Conservation (phyloP, 352 stramenopile species). For the Phytopythium montanum region DNA sequence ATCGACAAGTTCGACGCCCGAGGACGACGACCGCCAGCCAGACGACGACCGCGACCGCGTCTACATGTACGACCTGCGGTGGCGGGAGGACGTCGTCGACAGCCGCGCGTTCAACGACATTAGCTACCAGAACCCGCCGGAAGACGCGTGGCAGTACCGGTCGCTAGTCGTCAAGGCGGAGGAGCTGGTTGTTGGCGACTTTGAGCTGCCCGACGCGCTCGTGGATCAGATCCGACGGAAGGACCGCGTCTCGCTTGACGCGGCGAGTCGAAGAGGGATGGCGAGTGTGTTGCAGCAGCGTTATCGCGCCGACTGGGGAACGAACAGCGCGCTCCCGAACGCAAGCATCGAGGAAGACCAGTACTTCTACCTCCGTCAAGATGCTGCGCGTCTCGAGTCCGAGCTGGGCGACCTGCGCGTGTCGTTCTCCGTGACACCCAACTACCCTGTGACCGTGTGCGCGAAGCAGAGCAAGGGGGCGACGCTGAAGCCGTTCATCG, state of each 20-base stretch:
- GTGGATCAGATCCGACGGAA: conserved; percentile 67
- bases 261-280: conserved; percentile 46
- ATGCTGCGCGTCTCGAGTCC: conserved; percentile 11
- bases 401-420: conserved; percentile 59
- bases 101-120: conserved; percentile 56
- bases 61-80: conserved; percentile 70
- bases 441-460: conserved; percentile 68
- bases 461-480: conserved; percentile 31
- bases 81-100: conserved; percentile 45
- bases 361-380: conserved; percentile 43
- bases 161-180: conserved; percentile 24
- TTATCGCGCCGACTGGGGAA: conserved; percentile 34
- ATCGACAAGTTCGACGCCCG: conserved; percentile 32
- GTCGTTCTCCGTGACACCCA: conserved; percentile 56
- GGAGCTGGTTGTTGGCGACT: conserved; percentile 57
- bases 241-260: conserved; percentile 45
- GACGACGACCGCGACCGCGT: conserved; percentile 60
- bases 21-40: conserved; percentile 40
- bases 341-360: conserved; percentile 47
- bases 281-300: conserved; percentile 47
- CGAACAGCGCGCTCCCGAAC: conserved; percentile 38
- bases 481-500: conserved; percentile 38
- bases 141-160: conserved; percentile 48
- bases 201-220: conserved; percentile 43
- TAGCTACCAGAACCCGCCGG: conserved; percentile 57